Evolutionary conservation across 805 yeast genomes (phyloP).

Genomic region (Starmerella vaccinii): DNA sequence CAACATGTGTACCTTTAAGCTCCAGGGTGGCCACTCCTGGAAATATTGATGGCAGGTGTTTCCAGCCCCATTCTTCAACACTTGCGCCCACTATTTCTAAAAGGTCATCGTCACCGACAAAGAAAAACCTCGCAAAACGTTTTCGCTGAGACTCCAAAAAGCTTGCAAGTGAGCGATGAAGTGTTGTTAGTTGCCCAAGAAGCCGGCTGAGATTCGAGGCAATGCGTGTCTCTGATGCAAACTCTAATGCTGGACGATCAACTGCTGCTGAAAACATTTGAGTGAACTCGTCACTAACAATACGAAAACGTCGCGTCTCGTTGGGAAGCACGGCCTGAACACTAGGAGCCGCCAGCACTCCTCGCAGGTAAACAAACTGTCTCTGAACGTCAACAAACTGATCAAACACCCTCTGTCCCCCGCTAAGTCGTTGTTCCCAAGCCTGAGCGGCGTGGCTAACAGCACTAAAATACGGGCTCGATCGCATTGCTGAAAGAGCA

Average conservation of each 20-base stretch:
- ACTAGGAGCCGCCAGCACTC: slow-evolving; percentile 48
- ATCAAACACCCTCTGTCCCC: slow-evolving; percentile 45
- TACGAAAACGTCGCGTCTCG: slow-evolving; percentile 58
- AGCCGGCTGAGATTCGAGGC: slow-evolving; percentile 40
- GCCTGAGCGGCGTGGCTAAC: slow-evolving; percentile 50
- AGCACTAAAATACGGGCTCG: slow-evolving; percentile 48
- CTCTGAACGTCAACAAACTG: slow-evolving; percentile 75
- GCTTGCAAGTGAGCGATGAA: slow-evolving; percentile 59
- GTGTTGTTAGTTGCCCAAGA: slow-evolving; percentile 45
- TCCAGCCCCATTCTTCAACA: slow-evolving; percentile 34
- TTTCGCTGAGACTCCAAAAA: slow-evolving; percentile 73
- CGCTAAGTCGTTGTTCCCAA: slow-evolving; percentile 49
- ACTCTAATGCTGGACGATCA: slow-evolving; percentile 43
- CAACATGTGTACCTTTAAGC: slow-evolving; percentile 13
- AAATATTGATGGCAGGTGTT: slow-evolving; percentile 11
- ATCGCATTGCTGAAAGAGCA: slow-evolving; percentile 56
- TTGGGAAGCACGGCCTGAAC: slow-evolving; percentile 46
- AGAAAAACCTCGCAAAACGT: slow-evolving; percentile 69
- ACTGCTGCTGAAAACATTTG: slow-evolving; percentile 39
- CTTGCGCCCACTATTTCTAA: slow-evolving; percentile 61
- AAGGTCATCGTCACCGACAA: slow-evolving; percentile 83
- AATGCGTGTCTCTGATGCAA: slow-evolving; percentile 42
- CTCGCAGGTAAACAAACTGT: slow-evolving; percentile 80
- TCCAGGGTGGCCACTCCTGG: slow-evolving; percentile 21
- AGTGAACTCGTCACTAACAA: slow-evolving; percentile 30